Base-by-base conservation (phyloP, 257 asterid species). In the Salvia miltiorrhiza region DNA sequence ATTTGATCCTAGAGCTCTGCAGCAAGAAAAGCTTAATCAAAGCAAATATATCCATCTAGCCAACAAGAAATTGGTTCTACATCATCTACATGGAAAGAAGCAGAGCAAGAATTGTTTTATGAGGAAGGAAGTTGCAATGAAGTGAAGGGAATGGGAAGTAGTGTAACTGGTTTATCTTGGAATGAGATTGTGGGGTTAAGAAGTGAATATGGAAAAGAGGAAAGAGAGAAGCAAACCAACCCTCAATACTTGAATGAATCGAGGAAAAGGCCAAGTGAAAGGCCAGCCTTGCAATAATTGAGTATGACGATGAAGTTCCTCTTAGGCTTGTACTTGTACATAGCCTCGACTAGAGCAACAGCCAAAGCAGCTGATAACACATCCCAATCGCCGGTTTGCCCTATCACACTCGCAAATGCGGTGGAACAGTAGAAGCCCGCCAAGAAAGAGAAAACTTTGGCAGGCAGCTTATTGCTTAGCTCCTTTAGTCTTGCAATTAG, bases 311-410 rank as follows among this genome's bases (percentile, higher is more conserved):
- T 79, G 10, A 84, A 28, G 71, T 81, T 74, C 77, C 84, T 81
- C 16, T 84, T 75, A 53, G 92, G 86, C n/a, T n/a, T n/a, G n/a
- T n/a, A n/a, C n/a, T n/a, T n/a, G n/a, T 97, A 97, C 40, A 90
- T 86, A 35, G 89, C 97, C 83, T 93, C 98, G 40, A 93, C 97
- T 20, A 90, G 76, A 45, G 86, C 97, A 71, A 90, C 97, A 50
- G 96, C 73, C 77, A 93, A 70, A 28, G 88, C 98, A 40, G 98
- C 96, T 54, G 98, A 90, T 62, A 93, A 77, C 73, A 93, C 87
- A 80, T 93, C 98, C 98, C 97, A 90, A 49, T 90, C 98, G 50
- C 98, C 98, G 1, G 98, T 93, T 78, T 90, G 98, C 68, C 98
- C 98, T 52, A 93, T 93, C 44, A 81, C 95, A 26, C 97, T 93